A percentile compares a stretch with the other conserved stretches of the same genome.
phyloP scores from a whole-genome alignment of 2,329 filamentous ascomycete genomes.

The Leptographium wingfieldii region DNA sequence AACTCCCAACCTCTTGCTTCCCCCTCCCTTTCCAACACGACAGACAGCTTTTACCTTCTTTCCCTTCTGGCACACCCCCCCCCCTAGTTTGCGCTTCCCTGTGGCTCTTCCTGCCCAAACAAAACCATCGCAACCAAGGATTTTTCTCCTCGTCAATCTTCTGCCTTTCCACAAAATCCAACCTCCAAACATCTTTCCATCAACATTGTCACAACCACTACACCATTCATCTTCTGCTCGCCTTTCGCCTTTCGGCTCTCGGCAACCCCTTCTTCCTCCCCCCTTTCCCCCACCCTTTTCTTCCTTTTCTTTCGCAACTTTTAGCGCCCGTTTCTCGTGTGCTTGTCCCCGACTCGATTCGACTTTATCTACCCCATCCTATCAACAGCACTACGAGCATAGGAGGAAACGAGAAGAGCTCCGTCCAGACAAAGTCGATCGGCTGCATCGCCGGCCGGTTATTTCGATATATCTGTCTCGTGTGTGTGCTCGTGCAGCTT shows the following conservation, averaged over 20 bases:
- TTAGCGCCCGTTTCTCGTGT: not conserved
- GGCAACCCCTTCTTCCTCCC: not conserved
- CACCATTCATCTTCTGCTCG: not conserved
- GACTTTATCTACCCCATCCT: not conserved
- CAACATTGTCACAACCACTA: not conserved
- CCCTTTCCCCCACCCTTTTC: not conserved
- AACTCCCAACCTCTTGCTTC: conserved; percentile 6
- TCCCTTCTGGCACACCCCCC: conserved; percentile 4
- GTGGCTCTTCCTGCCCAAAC: conserved; percentile 1
- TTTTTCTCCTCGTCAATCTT: not conserved
- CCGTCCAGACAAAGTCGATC: not conserved
- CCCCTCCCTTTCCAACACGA: conserved; percentile 8
- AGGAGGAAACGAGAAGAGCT: not conserved
- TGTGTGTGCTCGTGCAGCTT: not conserved
- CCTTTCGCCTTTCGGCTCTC: not conserved
- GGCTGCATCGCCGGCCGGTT: not conserved
- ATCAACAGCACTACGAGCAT: not conserved
- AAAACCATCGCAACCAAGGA: conserved; percentile 1
- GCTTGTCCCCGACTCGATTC: not conserved
- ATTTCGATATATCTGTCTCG: not conserved
- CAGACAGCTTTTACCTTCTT: conserved; percentile 7
- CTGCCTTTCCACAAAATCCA: not conserved
- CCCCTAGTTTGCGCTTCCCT: not conserved
- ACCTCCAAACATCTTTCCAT: not conserved
- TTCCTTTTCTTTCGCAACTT: not conserved